Percentiles rank a stretch among this genome's conserved stretches.
Conservation (phyloP, 75 land plant species). For the Selaginella moellendorffii region DNA sequence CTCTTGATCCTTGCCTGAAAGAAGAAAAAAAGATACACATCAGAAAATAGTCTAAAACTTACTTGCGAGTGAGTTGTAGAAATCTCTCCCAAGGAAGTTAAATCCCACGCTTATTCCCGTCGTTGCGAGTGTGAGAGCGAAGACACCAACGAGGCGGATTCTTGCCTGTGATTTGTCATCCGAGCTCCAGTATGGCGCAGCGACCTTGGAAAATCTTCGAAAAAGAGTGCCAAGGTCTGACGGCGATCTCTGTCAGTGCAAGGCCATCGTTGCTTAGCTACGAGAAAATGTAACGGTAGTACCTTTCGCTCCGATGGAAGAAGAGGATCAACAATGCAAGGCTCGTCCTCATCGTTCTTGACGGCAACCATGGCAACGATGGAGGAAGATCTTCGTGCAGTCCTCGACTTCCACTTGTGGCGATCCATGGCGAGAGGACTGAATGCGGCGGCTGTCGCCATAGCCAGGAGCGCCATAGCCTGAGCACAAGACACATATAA, state of each 20-base stretch:
- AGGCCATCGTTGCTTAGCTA: neutral
- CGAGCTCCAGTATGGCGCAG: neutral
- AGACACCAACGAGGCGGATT: neutral
- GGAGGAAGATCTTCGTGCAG: no score
- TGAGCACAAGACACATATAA: no score
- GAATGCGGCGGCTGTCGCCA: no score
- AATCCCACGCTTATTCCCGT: slow-evolving; percentile 8
- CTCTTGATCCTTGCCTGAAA: slow-evolving; percentile 87
- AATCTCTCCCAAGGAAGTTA: slow-evolving; percentile 7
- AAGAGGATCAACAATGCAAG: neutral
- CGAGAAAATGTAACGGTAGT: neutral
- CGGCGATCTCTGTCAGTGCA: neutral
- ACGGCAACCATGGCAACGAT: no score
- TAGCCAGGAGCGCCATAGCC: no score
- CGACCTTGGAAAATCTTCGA: neutral
- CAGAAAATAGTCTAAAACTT: neutral
- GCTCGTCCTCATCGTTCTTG: no score
- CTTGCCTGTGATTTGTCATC: neutral
- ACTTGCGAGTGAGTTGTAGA: slow-evolving; percentile 2
- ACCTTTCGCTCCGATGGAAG: neutral
- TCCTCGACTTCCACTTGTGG: no score
- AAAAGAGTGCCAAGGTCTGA: neutral
- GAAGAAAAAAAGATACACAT: neutral
- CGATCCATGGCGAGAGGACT: no score
- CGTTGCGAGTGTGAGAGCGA: slow-evolving; percentile 10